phyloP scores from a whole-genome alignment of 768 basidiomycete genomes.

The Baorangia bicolor region DNA sequence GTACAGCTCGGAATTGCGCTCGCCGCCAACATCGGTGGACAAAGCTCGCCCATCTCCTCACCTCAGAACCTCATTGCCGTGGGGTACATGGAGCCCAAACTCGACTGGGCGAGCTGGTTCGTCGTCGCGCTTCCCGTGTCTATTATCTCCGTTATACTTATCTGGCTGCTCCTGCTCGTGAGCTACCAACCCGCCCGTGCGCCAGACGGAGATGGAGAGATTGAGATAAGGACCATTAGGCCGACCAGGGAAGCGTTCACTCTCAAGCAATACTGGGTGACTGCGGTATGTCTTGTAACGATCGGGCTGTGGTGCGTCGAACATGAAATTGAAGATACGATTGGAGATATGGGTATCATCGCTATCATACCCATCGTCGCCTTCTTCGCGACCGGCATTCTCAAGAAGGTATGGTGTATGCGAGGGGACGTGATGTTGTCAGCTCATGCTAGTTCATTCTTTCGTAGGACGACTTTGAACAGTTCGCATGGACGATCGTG shows the following conservation, averaged over 20 bases:
- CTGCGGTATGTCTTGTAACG: constrained; percentile 76
- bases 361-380: constrained; percentile 90
- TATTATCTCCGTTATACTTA: constrained; percentile 76
- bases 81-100: constrained; percentile 75
- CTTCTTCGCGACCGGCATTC: constrained; percentile 90
- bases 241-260: constrained; percentile 82
- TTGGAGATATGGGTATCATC: constrained; percentile 98
- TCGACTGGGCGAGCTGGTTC: constrained; percentile 95
- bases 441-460: not conserved
- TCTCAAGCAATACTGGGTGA: constrained; percentile 86
- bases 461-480: constrained; percentile 87
- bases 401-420: constrained; percentile 73
- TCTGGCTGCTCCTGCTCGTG: constrained; percentile 86
- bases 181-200: constrained; percentile 75
- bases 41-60: constrained; percentile 95
- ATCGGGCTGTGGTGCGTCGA: constrained; percentile 91
- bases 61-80: constrained; percentile 97
- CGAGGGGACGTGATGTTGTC: not conserved
- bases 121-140: constrained; percentile 92
- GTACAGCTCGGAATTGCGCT: constrained; percentile 89
- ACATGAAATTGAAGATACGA: constrained; percentile 64
- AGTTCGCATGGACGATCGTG: constrained; percentile 92
- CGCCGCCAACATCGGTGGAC: constrained; percentile 98
- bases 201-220: constrained; percentile 71
- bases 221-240: constrained; percentile 83